Evolutionary conservation across 176 grass and related monocot species (phyloP), one percentile per base, ranked within the genome.

Genomic region (Zoysia pacifica): DNA sequence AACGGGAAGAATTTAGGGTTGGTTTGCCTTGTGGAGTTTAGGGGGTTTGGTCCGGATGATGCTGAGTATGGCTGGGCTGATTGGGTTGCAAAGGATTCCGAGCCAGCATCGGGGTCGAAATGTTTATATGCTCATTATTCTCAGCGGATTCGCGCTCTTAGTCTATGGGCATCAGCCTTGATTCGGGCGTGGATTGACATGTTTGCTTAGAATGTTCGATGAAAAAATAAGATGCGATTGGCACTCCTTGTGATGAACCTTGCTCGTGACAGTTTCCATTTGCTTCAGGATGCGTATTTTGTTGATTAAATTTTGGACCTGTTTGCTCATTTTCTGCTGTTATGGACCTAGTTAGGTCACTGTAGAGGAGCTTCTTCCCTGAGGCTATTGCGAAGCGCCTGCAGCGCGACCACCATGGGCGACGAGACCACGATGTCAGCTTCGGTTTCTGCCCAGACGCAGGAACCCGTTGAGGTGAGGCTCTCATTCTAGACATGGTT

Each of bases 341-440:
- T 88, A 60, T 79, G 69, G 70, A 83, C 81, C 82, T 92, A 90
- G 89, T 67, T 79, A 97, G 94, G 89, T 83, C 74, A 72, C 46
- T 87, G 85, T 74, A 90, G 87, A 89, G 66, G 77, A 51, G 63
- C 85, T 82, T 83, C 73, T 79, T 79, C 80, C 8, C 11, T 45
- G 39, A 66, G 79, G 80, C 8, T 67, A 36, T 47, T 19, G 41
- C 70, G 56, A 51, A 79, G 70, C 2, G 72, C 9, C 35, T 79
- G 80, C 69, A 42, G 74, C 56, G 70, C 84, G 4, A 76, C 92
- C 40, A 87, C 81, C 59, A 94, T 91, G 90, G 93, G 88, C 13
- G 90, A 93, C 36, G 86, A 93, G 63, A 83, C 85, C 45, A 87
- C 92, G 9, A 91, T 81, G 18, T 93, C 92, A 1, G 37, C 86